Evolutionary conservation across 106 monocot genomes (phyloP).

Genomic region (Vanilla planifolia): DNA sequence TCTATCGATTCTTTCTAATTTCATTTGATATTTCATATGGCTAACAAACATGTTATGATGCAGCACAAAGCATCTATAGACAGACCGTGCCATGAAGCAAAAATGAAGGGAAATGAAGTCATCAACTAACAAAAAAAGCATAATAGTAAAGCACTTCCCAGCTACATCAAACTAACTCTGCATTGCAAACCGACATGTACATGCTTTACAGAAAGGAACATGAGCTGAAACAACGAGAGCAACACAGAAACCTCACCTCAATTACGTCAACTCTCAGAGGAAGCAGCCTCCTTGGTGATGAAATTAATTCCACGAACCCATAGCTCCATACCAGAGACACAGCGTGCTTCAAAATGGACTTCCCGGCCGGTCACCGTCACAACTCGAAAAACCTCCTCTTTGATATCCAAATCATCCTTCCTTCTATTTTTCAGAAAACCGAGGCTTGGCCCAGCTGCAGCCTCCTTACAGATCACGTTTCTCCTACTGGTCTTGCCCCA

Average conservation of each 20-base stretch:
- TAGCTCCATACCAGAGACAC: constrained; percentile 25
- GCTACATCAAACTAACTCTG: not conserved
- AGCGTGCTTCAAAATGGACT: constrained; percentile 49
- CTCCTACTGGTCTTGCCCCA: constrained; percentile 54
- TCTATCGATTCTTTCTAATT: too few relatives aligned
- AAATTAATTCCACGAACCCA: constrained; percentile 70
- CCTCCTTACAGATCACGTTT: constrained; percentile 54
- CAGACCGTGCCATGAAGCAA: too few relatives aligned
- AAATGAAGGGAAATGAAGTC: too few relatives aligned
- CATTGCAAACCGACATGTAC: not conserved
- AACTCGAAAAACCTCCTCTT: constrained; percentile 27
- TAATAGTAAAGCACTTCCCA: constrained; percentile 1
- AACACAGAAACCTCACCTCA: not conserved
- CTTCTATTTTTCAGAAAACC: constrained; percentile 39
- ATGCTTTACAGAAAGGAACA: not conserved
- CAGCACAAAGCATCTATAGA: too few relatives aligned
- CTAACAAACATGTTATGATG: too few relatives aligned
- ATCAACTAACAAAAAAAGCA: not conserved
- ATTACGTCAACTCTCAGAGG: constrained; percentile 19
- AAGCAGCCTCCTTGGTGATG: constrained; percentile 25
- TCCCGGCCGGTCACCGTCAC: constrained; percentile 32
- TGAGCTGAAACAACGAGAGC: not conserved
- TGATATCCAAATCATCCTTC: constrained; percentile 2
- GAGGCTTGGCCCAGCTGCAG: constrained; percentile 30
- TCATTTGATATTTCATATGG: too few relatives aligned